Evolutionary conservation across 2,329 filamentous ascomycete species (phyloP).

Genomic region (Talaromyces sp.): DNA sequence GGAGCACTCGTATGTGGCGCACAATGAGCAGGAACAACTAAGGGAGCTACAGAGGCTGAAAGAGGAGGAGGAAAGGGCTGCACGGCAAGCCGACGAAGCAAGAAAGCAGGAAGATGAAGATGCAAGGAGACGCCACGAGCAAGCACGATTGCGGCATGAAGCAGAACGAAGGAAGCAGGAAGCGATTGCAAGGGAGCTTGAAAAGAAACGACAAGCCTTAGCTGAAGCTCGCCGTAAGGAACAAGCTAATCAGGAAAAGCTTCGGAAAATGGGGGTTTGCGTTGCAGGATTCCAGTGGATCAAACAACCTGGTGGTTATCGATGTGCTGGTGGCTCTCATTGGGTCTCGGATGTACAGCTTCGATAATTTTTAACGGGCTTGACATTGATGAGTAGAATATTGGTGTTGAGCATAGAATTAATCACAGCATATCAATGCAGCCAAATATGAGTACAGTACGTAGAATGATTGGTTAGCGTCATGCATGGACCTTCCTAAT

Average conservation of each 20-base stretch:
- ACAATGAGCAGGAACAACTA: not conserved
- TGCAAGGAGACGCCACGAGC: slow-evolving; percentile 25
- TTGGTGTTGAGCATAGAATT: no score
- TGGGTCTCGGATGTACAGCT: slow-evolving; percentile 21
- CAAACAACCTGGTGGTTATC: slow-evolving; percentile 53
- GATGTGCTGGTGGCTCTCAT: slow-evolving; percentile 59
- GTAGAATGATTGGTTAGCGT: not conserved
- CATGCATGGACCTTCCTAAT: slow-evolving; percentile 3
- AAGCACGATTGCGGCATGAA: slow-evolving; percentile 18
- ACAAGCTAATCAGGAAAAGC: slow-evolving; percentile 39
- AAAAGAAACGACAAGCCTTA: slow-evolving; percentile 35
- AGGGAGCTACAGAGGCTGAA: not conserved
- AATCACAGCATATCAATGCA: no score
- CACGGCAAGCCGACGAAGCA: slow-evolving; percentile 6
- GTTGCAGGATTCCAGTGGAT: slow-evolving; percentile 57
- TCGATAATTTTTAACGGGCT: no score
- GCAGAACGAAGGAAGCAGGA: slow-evolving; percentile 23
- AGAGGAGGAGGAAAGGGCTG: not conserved
- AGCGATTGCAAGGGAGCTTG: slow-evolving; percentile 9
- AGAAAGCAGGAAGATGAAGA: slow-evolving; percentile 4
- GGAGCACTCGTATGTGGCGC: not conserved
- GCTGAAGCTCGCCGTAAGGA: slow-evolving; percentile 33
- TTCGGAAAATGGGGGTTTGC: slow-evolving; percentile 54
- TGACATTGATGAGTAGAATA: no score
- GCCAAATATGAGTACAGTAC: no score